phyloP scores from a whole-genome alignment of 2,329 filamentous ascomycete species.

The Neofusicoccum sp. region DNA sequence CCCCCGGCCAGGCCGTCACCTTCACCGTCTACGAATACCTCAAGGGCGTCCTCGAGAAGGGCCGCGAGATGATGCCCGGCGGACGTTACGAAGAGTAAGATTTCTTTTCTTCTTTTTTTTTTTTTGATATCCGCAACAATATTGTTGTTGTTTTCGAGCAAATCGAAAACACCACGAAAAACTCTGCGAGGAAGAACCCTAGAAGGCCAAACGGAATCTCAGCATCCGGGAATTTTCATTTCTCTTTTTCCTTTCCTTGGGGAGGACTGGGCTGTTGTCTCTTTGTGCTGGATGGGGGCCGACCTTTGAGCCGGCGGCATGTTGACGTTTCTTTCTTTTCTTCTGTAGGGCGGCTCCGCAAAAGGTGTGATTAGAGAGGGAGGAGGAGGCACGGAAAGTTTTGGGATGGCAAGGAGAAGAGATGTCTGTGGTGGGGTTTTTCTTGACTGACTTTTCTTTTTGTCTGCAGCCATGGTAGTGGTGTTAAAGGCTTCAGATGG shows the following conservation, averaged over 20 bases:
- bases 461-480: neutral
- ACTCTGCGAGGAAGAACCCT: neutral
- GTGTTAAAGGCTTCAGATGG: neutral
- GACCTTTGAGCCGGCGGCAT: neutral
- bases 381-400: neutral
- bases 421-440: neutral
- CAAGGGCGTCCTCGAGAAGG: conserved; percentile 49
- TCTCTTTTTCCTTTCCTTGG: no score
- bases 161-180: neutral
- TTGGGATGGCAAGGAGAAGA: neutral
- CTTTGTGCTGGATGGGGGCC: no score
- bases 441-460: neutral
- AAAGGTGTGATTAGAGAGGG: neutral
- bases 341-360: neutral
- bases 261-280: no score
- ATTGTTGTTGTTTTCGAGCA: neutral
- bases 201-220: no score
- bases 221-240: no score
- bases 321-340: conserved; percentile 4
- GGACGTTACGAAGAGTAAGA: conserved; percentile 51
- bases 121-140: no score
- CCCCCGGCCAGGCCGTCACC: conserved; percentile 83
- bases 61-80: conserved; percentile 46
- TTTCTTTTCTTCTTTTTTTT: neutral
- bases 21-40: conserved; percentile 59